Evolutionary conservation across 352 stramenopile species (phyloP), one percentile per base, ranked within the genome.

Genomic region (Phytophthora litchii): DNA sequence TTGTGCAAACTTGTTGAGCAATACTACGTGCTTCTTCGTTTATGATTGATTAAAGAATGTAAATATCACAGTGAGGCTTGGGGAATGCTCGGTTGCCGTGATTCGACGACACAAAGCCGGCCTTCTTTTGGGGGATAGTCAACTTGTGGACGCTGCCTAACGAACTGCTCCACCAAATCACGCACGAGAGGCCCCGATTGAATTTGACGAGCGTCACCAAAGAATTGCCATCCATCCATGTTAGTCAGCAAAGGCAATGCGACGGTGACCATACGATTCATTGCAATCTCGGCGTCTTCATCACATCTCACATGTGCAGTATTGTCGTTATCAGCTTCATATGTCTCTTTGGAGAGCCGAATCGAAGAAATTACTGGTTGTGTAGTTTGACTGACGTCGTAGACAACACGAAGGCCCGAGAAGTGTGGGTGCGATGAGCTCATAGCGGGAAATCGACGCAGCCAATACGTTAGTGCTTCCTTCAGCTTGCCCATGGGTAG

Each of bases 361-460:
- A 83, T 71, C 12, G 69, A 78, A n/a, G 59, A 64, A 49, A 86
- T 71, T 5, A n/a, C 42, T 6, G 54, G 32, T 23, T 46, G 29
- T 4, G 40, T 36, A 10, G 25, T 29, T n/a, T 64, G 11, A 3
- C 64, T 59, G 16, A 62, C 34, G 23, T 87, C 71, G 37, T 70
- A 83, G 10, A 72, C 49, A 8, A 76, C 43, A 8, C 52, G 64
- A 38, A 89, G 60, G 41, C 74, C 76, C 5, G 86, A 93, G 45
- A 95, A 59, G 41, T 95, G 86, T 20, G 88, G 86, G 40, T 85
- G 88, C 4, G 80, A 88, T 4, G 84, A 86, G 47, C 73, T 91
- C 62, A 90, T 76, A 16, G 59, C 67, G 27, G 78, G 79, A 36
- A 79, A 86, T 16, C 71, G 69, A 29, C 63, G 69, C 42, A 96